Evolutionary conservation across 257 asterid genomes (phyloP), one percentile per base, ranked within the genome.

Genomic region (Striga asiatica): DNA sequence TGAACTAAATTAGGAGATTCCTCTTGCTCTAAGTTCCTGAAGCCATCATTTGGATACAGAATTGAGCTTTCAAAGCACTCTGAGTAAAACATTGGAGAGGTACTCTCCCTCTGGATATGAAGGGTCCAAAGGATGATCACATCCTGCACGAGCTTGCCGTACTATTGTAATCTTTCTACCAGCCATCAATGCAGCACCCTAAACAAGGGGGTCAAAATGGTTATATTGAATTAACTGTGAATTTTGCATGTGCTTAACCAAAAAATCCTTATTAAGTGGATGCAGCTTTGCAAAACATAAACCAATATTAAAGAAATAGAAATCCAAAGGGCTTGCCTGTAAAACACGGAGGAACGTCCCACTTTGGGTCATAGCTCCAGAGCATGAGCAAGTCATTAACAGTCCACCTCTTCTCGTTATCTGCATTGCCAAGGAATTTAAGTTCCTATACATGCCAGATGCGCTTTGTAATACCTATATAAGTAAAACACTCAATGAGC

Each of bases 341-440:
- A 91, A 86, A 71, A 79, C 66, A 11, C 71, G 74, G 27, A 82
- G 73, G 81, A 87, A 82, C 63, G n/a, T 73, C 54, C 98, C 98
- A 67, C 97, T 87, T 67, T 80, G 98, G 59, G 98, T 84, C 93
- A 91, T 78, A 14, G 98, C 98, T 38, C 98, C 98, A 61, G 98
- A 91, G 72, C 97, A 91, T 0, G 98, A 87, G 79, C 98, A 91
- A 18, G 95, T 91, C 98, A 91, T 91, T 43, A 91, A 70, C 47
- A 87, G 70, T 50, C 98, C 98, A 51, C 95, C 94, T 35, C 70
- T 77, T 75, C 64, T 80, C 47, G 95, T 84, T 66, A 87, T 21
- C 79, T 72, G 81, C 97, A 91, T 91, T 7, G 97, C 98, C 71
- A 91, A 69, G 61, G 91, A 77, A 70, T 91, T 91, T 67, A 91